These are phyloP conservation scores for Trichoderma brevicompactum DNA, from an alignment of 2,329 filamentous ascomycete species.

Conservation along the genomic window DNA sequence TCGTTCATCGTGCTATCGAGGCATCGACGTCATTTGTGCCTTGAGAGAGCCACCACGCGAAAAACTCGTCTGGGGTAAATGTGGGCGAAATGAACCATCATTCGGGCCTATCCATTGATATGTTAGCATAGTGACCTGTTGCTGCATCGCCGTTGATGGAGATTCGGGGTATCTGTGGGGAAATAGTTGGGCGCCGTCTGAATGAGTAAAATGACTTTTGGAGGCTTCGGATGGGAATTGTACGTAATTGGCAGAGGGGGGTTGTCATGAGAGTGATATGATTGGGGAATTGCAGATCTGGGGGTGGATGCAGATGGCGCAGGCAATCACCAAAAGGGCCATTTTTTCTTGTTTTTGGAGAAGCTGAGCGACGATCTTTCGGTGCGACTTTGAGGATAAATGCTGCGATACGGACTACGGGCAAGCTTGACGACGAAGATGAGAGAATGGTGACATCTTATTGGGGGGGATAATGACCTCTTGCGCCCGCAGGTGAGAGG, in stretches of 20 bases:
- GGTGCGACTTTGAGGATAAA: not conserved
- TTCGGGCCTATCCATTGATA: conserved; percentile 2
- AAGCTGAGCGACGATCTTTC: conserved; percentile 6
- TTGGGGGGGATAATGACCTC: not conserved
- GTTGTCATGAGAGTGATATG: not conserved
- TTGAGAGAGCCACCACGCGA: not conserved
- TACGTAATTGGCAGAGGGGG: not conserved
- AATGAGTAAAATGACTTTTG: not conserved
- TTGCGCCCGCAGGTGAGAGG: not conserved
- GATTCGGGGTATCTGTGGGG: not conserved
- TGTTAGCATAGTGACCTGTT: not conserved
- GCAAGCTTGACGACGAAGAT: not conserved
- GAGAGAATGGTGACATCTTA: not conserved
- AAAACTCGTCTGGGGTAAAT: conserved; percentile 3
- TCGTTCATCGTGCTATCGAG: not conserved
- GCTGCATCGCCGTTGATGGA: not conserved
- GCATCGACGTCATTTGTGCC: conserved; percentile 1
- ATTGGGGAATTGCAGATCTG: not conserved
- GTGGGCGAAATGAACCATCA: not conserved
- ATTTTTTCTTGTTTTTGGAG: conserved; percentile 3
- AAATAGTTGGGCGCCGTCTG: not conserved
- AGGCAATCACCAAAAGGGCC: not conserved
- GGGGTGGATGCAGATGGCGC: not conserved
- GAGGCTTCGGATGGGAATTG: not conserved
- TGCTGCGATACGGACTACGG: too few species aligned